These are phyloP conservation scores for Rhinocladiella mackenziei DNA, from an alignment of 2,329 filamentous ascomycete genomes.

Conservation along the genomic window DNA sequence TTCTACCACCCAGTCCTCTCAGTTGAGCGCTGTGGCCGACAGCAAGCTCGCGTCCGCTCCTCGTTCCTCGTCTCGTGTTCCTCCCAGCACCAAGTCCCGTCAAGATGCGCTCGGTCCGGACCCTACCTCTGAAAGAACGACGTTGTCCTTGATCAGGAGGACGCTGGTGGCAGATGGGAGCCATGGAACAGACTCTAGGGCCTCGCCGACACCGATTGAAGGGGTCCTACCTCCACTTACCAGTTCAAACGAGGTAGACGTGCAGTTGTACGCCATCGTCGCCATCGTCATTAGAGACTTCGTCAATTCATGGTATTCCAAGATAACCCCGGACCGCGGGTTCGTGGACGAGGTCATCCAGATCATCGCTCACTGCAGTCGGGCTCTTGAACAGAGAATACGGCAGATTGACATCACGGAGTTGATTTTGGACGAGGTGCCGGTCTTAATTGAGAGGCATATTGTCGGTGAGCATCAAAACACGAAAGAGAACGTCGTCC, in stretches of 20 bases:
- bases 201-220: constrained; percentile 65
- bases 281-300: constrained; percentile 86
- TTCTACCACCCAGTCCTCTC: constrained; percentile 34
- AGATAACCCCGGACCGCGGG: constrained; percentile 82
- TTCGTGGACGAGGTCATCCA: constrained; percentile 86
- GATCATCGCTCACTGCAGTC: constrained; percentile 86
- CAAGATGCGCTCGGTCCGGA: constrained; percentile 33
- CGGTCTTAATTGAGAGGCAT: constrained; percentile 74
- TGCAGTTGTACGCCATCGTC: constrained; percentile 88
- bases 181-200: constrained; percentile 52
- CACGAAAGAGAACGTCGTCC: constrained; percentile 4
- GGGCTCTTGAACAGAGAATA: constrained; percentile 79
- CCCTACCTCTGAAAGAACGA: constrained; percentile 72
- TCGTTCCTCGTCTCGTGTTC: constrained; percentile 34
- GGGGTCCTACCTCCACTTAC: constrained; percentile 85
- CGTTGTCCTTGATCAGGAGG: constrained; percentile 73
- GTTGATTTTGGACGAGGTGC: constrained; percentile 81
- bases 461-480: constrained; percentile 59
- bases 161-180: constrained; percentile 59
- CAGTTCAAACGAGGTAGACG: constrained; percentile 87
- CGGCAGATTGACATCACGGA: constrained; percentile 77
- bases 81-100: constrained; percentile 30
- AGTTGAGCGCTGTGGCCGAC: constrained; percentile 18
- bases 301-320: constrained; percentile 87
- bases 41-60: constrained; percentile 27